Conservation (phyloP, 73 alveolate genomes). For the Paramecium octaurelia region DNA sequence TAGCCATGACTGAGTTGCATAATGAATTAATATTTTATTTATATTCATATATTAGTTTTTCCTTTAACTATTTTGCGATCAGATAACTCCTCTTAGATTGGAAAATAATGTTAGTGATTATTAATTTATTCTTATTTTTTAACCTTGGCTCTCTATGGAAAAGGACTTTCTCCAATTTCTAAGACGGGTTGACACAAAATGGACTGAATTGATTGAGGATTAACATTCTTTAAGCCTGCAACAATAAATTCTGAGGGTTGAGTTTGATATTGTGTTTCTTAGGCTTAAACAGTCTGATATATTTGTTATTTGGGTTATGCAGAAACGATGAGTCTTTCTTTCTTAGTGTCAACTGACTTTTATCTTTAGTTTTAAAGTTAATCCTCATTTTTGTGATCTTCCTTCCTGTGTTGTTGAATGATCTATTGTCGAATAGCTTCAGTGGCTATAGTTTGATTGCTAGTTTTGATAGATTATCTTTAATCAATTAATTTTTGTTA, state of each 20-base stretch:
- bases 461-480: not conserved
- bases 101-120: slow-evolving; percentile 14
- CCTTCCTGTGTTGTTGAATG: not conserved
- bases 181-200: slow-evolving; percentile 28
- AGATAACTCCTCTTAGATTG: not conserved
- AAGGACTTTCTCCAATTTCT: not conserved
- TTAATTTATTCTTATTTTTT: not conserved
- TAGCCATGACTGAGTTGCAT: not conserved
- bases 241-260: not conserved
- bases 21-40: not conserved
- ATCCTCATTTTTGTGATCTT: not conserved
- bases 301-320: not conserved
- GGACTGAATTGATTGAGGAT: slow-evolving; percentile 21
- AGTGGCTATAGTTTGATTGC: not conserved
- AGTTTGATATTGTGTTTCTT: not conserved
- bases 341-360: not conserved
- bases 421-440: slow-evolving; percentile 7
- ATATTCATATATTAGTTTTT: not conserved
- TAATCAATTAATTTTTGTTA: not conserved
- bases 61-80: not conserved
- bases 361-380: not conserved
- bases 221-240: slow-evolving; percentile 21
- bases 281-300: not conserved
- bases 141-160: slow-evolving; percentile 15
- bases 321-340: slow-evolving; percentile 10